Evolutionary conservation across 495 filamentous ascomycete genomes (phyloP).

Genomic region (Cairneyella variabilis): DNA sequence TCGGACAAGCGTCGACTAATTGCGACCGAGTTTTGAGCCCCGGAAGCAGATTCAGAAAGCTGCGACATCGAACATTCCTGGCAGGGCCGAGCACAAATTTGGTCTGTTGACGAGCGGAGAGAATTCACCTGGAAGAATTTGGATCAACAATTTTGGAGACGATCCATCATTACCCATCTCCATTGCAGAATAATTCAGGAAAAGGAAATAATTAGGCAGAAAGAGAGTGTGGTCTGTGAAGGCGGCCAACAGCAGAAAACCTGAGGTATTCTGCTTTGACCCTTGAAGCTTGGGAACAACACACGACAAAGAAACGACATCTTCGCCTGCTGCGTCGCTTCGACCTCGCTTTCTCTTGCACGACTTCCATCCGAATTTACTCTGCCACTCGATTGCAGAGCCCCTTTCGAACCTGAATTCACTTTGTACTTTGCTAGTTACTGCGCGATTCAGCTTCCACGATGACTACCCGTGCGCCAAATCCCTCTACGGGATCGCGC

Average conservation of each 20-base stretch:
- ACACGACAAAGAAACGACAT: constrained; percentile 6
- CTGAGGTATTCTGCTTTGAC: constrained; percentile 5
- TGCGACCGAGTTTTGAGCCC: neutral
- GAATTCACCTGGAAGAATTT: neutral
- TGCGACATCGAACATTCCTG: constrained; percentile 13
- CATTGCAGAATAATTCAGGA: too few species aligned
- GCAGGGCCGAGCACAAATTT: constrained; percentile 23
- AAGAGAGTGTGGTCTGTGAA: too few species aligned
- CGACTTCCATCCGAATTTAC: too few species aligned
- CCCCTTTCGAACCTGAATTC: neutral
- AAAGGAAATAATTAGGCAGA: too few species aligned
- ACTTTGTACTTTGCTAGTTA: too few species aligned
- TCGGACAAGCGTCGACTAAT: constrained; percentile 4
- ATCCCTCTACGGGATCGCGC: constrained; percentile 57
- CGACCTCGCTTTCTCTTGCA: neutral
- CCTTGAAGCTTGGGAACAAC: neutral
- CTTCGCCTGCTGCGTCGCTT: neutral
- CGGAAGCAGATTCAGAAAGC: constrained; percentile 12
- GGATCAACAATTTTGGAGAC: too few species aligned
- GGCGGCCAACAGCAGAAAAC: too few species aligned
- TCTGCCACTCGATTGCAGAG: too few species aligned
- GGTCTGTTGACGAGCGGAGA: constrained; percentile 1
- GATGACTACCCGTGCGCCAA: constrained; percentile 35
- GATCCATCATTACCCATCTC: too few species aligned
- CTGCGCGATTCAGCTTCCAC: too few species aligned